Evolutionary conservation across 208 protist species (phyloP), one percentile per base, ranked within the genome.

Genomic region (Herpetomonas tarakana): DNA sequence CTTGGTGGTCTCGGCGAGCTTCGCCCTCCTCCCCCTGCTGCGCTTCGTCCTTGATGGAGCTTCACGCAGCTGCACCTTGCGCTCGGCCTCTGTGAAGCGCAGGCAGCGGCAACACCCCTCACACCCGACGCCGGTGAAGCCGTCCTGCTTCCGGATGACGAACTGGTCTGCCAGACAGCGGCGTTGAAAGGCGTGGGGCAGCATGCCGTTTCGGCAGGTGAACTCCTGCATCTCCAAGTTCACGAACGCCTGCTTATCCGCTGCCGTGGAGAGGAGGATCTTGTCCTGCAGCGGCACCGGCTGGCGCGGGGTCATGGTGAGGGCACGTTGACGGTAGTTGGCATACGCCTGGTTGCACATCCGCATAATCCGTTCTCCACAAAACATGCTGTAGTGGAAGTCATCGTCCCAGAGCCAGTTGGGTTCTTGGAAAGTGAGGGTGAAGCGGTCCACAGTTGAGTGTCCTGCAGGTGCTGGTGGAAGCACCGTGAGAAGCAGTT

Each of bases 341-440:
- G 80, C 53, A 57, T 96, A 93, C 35, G 79, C 63, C 9, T 62
- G 62, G 71, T 96, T 86, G 18, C 91, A 38, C 18, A 69, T 62
- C 18, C 62, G 71, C 38, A 66, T 71, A 26, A 90, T 56, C 9
- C 35, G 30, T 49, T 87, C 79, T 52, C 58, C 81, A 71, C 81
- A 96, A 39, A 82, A 70, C 50, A 62, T 72, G 30, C 62, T 56
- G 58, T 93, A 88, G 64, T 89, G 82, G 58, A 88, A 92, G 65
- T 93, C 86, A 46, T 96, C 86, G 63, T 93, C 90, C 84, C 90
- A 92, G 12, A 68, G 41, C 85, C 85, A 96, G 30, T 58, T 28
- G 61, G 78, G 77, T 61, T 83, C 80, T 2, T 83, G 88, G 11
- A 76, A 38, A 2, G 86, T 83, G 22, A 76, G 52, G 68, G 79